These are phyloP conservation scores for Phenoliferia sp. DNA, from an alignment of 1,284 basidiomycete genomes.

Conservation along the genomic window DNA sequence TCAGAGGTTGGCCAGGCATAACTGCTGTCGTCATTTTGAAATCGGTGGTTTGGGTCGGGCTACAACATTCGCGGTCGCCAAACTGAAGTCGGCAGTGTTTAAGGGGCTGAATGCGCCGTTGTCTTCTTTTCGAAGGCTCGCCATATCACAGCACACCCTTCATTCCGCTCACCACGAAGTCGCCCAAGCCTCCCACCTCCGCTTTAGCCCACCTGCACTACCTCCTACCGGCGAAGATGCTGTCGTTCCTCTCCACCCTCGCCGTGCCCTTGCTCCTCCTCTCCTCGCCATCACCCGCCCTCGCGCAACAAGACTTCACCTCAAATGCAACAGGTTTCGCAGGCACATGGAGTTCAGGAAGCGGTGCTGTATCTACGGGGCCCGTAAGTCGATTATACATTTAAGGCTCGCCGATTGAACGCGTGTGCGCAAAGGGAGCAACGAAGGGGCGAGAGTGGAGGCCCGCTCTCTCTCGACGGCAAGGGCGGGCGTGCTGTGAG, in stretches of 20 bases:
- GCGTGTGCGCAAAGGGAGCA: background rate
- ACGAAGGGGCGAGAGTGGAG: background rate
- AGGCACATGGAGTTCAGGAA: slow-evolving; percentile 83
- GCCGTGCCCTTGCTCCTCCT: background rate
- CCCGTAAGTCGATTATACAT: slow-evolving; percentile 69
- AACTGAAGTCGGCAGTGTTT: no score
- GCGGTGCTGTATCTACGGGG: slow-evolving; percentile 69
- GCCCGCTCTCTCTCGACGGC: background rate
- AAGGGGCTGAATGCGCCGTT: no score
- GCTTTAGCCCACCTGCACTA: no score
- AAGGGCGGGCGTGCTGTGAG: background rate
- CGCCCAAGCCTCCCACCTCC: no score
- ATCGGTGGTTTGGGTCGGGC: no score
- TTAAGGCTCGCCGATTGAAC: background rate
- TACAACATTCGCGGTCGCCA: no score
- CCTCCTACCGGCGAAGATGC: no score
- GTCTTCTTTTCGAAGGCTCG: no score
- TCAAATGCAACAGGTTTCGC: slow-evolving; percentile 43
- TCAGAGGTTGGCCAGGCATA: slow-evolving; percentile 77
- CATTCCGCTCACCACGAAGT: no score
- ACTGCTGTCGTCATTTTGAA: slow-evolving; percentile 43
- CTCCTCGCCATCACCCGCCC: background rate
- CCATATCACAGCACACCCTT: no score
- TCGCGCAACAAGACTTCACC: slow-evolving; percentile 24
- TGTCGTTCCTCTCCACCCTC: background rate